Evolutionary conservation across 257 asterid genomes (phyloP).

Genomic region (Solanum tacnaense): DNA sequence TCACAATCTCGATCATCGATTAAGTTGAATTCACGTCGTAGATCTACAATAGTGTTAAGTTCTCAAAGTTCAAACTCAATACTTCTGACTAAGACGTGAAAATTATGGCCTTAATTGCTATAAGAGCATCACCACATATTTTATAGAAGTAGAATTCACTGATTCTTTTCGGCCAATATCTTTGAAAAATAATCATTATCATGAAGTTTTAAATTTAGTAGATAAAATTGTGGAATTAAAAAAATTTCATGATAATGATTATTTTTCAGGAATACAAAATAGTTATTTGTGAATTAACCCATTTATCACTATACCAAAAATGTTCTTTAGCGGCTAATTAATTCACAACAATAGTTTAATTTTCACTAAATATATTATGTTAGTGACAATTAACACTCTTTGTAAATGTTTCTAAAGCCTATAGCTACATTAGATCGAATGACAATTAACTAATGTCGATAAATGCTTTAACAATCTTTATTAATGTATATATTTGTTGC

Average conservation of each 20-base stretch:
- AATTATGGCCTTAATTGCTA: neutral
- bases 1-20: neutral
- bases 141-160: neutral
- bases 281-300: neutral
- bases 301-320: neutral
- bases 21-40: accelerated
- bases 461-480: too few relatives aligned
- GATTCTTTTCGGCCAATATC: neutral
- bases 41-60: neutral
- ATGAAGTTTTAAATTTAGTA: neutral
- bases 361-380: too few relatives aligned
- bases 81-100: neutral
- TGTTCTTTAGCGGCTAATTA: too few relatives aligned
- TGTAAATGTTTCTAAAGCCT: too few relatives aligned
- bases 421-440: neutral
- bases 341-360: too few relatives aligned
- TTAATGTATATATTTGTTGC: too few relatives aligned
- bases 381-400: too few relatives aligned
- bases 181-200: neutral
- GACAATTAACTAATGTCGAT: too few relatives aligned
- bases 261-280: neutral
- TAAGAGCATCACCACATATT: neutral
- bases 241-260: neutral
- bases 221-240: neutral
- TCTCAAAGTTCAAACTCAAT: neutral